phyloP scores from a whole-genome alignment of 306 rosid genomes.

The Cucurbita moschata region DNA sequence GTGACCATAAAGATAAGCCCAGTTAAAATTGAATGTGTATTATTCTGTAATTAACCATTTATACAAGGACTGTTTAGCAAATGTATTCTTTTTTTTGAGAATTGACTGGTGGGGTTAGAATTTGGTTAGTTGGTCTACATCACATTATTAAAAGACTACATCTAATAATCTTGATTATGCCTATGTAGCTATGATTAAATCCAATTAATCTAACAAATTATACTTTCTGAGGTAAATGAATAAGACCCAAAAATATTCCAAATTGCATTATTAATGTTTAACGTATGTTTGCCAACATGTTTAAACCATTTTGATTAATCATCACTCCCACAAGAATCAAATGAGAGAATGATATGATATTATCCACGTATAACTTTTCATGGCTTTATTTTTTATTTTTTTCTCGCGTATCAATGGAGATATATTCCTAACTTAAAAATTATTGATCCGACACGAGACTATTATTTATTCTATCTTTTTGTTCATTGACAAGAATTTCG shows the following conservation, averaged over 20 bases:
- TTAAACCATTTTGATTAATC: neutral
- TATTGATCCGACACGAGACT: no score
- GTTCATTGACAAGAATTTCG: neutral
- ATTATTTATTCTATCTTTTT: neutral
- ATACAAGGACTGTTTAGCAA: neutral
- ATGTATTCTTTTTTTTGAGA: neutral
- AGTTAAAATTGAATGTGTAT: neutral
- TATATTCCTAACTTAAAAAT: no score
- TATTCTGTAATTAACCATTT: no score
- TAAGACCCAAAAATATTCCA: neutral
- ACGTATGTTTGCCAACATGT: neutral
- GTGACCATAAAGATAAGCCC: neutral
- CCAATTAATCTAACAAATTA: neutral
- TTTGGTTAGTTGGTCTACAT: constrained; percentile 1
- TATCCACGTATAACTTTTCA: no score
- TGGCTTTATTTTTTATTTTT: no score
- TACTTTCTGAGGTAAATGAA: neutral
- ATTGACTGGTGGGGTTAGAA: neutral
- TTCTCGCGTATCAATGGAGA: no score
- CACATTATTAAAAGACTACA: neutral
- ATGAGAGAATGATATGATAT: neutral
- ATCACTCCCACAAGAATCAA: neutral
- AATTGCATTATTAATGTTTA: neutral
- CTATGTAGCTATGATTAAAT: constrained; percentile 1
- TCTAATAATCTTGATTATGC: neutral